phyloP scores from a whole-genome alignment of 139 green algal species.

The Axilococcus clingmanii region DNA sequence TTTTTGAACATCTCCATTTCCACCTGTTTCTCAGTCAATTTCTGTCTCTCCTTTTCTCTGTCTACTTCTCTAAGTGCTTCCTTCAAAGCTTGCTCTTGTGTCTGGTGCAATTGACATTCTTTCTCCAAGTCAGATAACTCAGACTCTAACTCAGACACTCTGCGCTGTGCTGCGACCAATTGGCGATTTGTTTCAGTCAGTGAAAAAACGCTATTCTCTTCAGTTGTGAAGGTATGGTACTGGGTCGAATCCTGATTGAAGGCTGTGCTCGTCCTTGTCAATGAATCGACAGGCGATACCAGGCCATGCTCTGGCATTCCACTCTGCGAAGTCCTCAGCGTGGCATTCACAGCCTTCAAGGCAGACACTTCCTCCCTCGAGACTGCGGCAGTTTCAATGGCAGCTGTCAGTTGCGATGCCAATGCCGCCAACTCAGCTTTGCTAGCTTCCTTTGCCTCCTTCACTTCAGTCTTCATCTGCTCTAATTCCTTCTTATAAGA shows the following conservation, averaged over 20 bases:
- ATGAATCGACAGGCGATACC: too few species aligned
- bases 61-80: conserved; percentile 39
- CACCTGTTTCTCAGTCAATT: conserved; percentile 25
- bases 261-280: too few species aligned
- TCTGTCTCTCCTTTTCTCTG: conserved; percentile 22
- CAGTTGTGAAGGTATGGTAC: too few species aligned
- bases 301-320: neutral
- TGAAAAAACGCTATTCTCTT: too few species aligned
- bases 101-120: conserved; percentile 31
- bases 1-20: conserved; percentile 56
- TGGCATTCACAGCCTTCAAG: conserved; percentile 4
- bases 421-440: conserved; percentile 5
- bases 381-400: conserved; percentile 8
- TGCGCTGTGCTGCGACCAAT: conserved; percentile 10
- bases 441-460: neutral
- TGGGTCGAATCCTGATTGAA: too few species aligned
- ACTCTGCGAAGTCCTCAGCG: neutral
- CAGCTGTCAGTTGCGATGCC: conserved; percentile 15
- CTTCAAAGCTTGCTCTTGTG: conserved; percentile 41
- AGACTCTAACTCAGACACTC: conserved; percentile 14
- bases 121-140: conserved; percentile 33
- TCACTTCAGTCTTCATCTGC: conserved; percentile 10
- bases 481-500: conserved; percentile 2
- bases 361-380: conserved; percentile 23
- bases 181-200: conserved; percentile 25